These are phyloP conservation scores for Dendrothele bispora DNA, from an alignment of 768 basidiomycete genomes.

Conservation along the genomic window DNA sequence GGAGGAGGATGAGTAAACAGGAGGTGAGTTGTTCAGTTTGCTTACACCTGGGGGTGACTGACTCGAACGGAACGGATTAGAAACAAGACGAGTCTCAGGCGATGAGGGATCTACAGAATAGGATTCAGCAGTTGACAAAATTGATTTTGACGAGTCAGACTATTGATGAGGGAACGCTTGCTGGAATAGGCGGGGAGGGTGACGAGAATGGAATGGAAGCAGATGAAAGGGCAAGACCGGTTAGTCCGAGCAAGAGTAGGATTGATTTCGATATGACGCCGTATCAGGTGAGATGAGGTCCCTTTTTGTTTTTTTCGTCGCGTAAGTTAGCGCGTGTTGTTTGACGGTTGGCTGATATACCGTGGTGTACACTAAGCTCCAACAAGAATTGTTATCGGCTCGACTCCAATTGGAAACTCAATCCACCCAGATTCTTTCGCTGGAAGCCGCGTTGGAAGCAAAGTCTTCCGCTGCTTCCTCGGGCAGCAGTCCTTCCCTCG, in stretches of 20 bases:
- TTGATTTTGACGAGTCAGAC: conserved; percentile 85
- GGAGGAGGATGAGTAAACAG: conserved; percentile 50
- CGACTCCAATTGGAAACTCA: conserved; percentile 80
- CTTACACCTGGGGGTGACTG: neutral
- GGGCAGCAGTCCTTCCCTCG: conserved; percentile 60
- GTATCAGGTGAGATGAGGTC: conserved; percentile 63
- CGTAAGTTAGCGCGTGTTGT: neutral
- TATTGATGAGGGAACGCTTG: conserved; percentile 65
- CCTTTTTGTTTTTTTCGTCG: neutral
- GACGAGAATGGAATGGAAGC: too few relatives aligned
- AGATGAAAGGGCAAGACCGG: conserved; percentile 76
- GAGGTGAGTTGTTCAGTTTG: conserved; percentile 33
- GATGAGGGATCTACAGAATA: conserved; percentile 77
- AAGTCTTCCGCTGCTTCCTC: neutral
- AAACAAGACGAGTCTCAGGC: conserved; percentile 85
- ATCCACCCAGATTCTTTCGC: conserved; percentile 77
- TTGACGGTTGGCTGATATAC: neutral
- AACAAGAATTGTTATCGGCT: conserved; percentile 84
- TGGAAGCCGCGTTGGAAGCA: conserved; percentile 77
- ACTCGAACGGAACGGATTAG: conserved; percentile 31
- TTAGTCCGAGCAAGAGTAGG: conserved; percentile 84
- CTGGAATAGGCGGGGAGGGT: conserved; percentile 31
- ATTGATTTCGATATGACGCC: conserved; percentile 89
- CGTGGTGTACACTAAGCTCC: conserved; percentile 48
- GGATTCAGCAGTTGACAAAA: conserved; percentile 82